Base-by-base conservation (phyloP, 2,329 filamentous ascomycete genomes). In the Penicillium sp. region DNA sequence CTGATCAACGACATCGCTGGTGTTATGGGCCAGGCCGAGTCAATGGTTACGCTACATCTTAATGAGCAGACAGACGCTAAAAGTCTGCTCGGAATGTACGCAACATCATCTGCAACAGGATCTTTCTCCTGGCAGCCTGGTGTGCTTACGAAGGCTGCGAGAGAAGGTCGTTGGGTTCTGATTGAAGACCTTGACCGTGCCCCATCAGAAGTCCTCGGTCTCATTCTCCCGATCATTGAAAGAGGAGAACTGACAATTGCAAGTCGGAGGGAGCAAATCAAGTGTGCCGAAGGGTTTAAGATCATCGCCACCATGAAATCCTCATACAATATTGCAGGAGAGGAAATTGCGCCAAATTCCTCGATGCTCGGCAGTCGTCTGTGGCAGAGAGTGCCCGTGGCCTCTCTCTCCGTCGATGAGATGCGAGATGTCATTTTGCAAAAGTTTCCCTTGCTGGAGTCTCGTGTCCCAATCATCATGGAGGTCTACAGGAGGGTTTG, bases 21-120 rank as follows among this genome's bases (percentile, higher is more conserved):
- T 68, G 86, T 89, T 66, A 85, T 98, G 57, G 90, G 90, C 62
- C 91, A 91, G 76, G 86, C 90, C 22, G 85, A 88, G 5, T 86
- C 86, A 60, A 92, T 99, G 87, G 90, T 99, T 54, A 98, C 94
- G 3, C 82, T 99, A 34, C 94, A 99, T 76, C 82, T 99, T 37
- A 99, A 99, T 73, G 95, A 98, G 76, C 96, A 99, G 76, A 98
- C 93, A 2, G 95, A 99, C 76, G 93, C 94, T 0, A 99, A 99
- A 76, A 90, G 96, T 80, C 86, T 99, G 42, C 87, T 99, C 63
- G 95, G 95, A 3, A 87, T 98, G 73, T 98, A 99, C 76, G 91
- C 94, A 1, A 95, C 92, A 22, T 93, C 92, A 59, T 86, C 90
- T 15, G 90, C 89, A 61, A 93, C 92, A 1, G 93, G 93, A 1